Evolutionary conservation across 1,284 basidiomycete species (phyloP).

Genomic region (Cutaneotrichosporon spelunceum): DNA sequence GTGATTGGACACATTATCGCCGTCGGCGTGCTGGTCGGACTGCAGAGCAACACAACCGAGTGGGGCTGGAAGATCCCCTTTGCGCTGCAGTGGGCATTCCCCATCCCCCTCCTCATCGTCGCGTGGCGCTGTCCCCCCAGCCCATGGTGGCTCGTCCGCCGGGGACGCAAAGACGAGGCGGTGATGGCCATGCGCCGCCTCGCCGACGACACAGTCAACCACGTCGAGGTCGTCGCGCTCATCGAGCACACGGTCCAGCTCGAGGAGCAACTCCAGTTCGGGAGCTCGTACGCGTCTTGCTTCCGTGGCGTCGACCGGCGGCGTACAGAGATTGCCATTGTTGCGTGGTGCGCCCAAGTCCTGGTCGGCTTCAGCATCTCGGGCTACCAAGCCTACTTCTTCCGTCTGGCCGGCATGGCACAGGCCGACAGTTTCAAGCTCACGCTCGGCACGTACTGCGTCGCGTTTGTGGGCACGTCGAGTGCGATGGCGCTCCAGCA

Average conservation of each 20-base stretch:
- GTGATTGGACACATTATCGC: slow-evolving; percentile 44
- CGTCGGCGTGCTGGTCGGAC: slow-evolving; percentile 53
- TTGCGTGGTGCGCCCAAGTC: slow-evolving; percentile 10
- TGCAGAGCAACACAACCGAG: slow-evolving; percentile 31
- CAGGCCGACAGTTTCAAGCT: slow-evolving; percentile 8
- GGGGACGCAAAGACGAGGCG: slow-evolving; percentile 38
- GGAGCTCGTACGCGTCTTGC: slow-evolving; percentile 28
- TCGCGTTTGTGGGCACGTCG: slow-evolving; percentile 6
- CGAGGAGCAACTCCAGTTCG: slow-evolving; percentile 26
- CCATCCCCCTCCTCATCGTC: slow-evolving; percentile 37
- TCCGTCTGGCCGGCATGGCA: slow-evolving; percentile 44
- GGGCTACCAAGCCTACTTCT: slow-evolving; percentile 40
- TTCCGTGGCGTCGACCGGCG: slow-evolving; percentile 32
- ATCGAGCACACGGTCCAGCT: slow-evolving; percentile 41
- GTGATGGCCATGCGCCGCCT: slow-evolving; percentile 26
- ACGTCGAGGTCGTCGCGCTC: slow-evolving; percentile 33
- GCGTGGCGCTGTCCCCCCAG: slow-evolving; percentile 35
- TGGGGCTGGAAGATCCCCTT: slow-evolving; percentile 43
- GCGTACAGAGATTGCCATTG: slow-evolving; percentile 38
- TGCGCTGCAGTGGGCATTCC: slow-evolving; percentile 45
- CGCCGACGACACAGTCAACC: slow-evolving; percentile 31
- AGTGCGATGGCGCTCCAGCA: slow-evolving; percentile 7
- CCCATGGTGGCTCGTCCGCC: slow-evolving; percentile 43
- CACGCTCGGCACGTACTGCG: slow-evolving; percentile 10
- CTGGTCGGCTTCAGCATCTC: slow-evolving; percentile 3